Evolutionary conservation across 2,329 filamentous ascomycete genomes (phyloP), one percentile per base, ranked within the genome.

Genomic region (Exophiala viscosa): DNA sequence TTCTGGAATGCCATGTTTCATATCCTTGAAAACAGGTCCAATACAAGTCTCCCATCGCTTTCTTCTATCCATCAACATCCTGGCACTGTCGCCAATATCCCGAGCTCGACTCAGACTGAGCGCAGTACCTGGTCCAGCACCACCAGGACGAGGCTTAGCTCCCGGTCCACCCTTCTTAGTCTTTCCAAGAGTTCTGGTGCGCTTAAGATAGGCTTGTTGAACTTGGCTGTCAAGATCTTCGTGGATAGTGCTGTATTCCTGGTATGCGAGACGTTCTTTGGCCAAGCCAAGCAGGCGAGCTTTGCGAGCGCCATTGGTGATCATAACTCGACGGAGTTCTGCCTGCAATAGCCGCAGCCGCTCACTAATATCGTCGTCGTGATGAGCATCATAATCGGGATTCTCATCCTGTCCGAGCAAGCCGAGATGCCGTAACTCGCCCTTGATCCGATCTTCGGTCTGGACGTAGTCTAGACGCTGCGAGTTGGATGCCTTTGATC

Each of bases 191-290:
- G 90, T 96, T 42, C 93, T 85, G 23, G 92, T 97, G 18, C 93
- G 87, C 74, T 99, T 99, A 40, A 95, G 84, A 66, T 97, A 99
- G 3, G 93, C 92, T 46, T 89, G 86, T 66, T 97, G 91, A 38
- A 97, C 90, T 68, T 97, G 93, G 38, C 85, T 84, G 75, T 99
- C 93, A 17, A 99, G 84, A 68, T 99, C 93, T 67, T 99, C 93
- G 45, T 95, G 86, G 63, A 99, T 99, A 50, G 90, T 96, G 69
- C 86, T 87, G 75, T 96, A 99, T 69, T 99, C 93, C 67, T 99
- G 93, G 72, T 93, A 86, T 0, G 93, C 93, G 83, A 99, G 92
- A 60, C 90, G 85, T 68, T 96, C 91, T 63, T 90, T 87, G 6
- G 93, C 89, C 23, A 96, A 79, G 34, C 96, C 91, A 1, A 89